Evolutionary conservation across 1,139 yeast species (phyloP).

Genomic region (Sugiyamaella grinbergsii): DNA sequence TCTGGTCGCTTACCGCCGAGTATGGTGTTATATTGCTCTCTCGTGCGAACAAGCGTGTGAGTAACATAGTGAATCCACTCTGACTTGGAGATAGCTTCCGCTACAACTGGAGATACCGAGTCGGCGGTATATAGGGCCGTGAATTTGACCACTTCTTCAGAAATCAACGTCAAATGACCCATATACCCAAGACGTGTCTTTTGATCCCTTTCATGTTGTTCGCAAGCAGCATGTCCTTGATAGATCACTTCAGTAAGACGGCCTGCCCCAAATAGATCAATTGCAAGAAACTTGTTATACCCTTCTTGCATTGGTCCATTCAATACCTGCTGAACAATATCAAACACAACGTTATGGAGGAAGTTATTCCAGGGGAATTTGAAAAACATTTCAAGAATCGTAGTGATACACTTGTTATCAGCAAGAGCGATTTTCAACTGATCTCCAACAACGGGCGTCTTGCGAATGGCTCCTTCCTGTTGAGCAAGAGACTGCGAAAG

Average conservation of each 20-base stretch:
- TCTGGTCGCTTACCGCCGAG: slow-evolving; percentile 76
- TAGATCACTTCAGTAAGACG: slow-evolving; percentile 76
- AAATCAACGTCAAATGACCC: slow-evolving; percentile 95
- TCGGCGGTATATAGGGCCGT: slow-evolving; percentile 71
- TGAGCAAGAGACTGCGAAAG: slow-evolving; percentile 46
- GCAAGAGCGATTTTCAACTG: slow-evolving; percentile 79
- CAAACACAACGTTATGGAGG: slow-evolving; percentile 95
- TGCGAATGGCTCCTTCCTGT: slow-evolving; percentile 62
- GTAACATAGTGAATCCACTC: slow-evolving; percentile 86
- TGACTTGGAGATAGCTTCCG: slow-evolving; percentile 55
- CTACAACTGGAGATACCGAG: slow-evolving; percentile 60
- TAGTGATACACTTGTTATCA: slow-evolving; percentile 77
- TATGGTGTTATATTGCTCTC: slow-evolving; percentile 95
- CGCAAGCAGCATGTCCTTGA: slow-evolving; percentile 78
- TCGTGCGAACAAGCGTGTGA: slow-evolving; percentile 78
- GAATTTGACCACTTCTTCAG: slow-evolving; percentile 96
- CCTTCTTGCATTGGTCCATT: slow-evolving; percentile 95
- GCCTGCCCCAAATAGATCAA: slow-evolving; percentile 80
- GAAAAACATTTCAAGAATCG: slow-evolving; percentile 81
- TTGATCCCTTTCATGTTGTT: slow-evolving; percentile 59
- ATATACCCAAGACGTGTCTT: slow-evolving; percentile 86
- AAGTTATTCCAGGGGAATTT: slow-evolving; percentile 97
- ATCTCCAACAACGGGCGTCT: slow-evolving; percentile 86
- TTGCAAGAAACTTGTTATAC: slow-evolving; percentile 83
- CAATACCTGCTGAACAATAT: slow-evolving; percentile 91